Conservation (phyloP, 2,329 filamentous ascomycete genomes). For the Aspergillus japonicus region DNA sequence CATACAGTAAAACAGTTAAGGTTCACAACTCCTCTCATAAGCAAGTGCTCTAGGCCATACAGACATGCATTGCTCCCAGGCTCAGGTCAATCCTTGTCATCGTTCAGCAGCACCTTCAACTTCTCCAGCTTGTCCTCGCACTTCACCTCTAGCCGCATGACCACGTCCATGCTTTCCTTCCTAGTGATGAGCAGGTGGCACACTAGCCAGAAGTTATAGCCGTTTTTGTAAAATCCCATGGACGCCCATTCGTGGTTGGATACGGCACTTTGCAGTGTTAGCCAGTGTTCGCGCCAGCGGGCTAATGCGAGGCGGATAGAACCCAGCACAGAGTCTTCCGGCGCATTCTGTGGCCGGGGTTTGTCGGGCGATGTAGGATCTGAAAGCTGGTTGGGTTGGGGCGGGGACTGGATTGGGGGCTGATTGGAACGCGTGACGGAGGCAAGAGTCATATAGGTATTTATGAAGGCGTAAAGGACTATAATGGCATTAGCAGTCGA, state of each 20-base stretch:
- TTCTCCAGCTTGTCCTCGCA: constrained; percentile 46
- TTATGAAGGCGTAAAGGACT: constrained; percentile 44
- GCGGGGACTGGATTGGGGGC: background rate
- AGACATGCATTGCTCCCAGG: background rate
- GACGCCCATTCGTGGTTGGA: constrained; percentile 38
- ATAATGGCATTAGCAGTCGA: background rate
- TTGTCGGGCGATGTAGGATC: constrained; percentile 6
- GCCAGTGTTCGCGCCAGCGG: constrained; percentile 42
- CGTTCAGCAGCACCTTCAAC: constrained; percentile 40
- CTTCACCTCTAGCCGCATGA: constrained; percentile 46
- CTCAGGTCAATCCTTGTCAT: constrained; percentile 31
- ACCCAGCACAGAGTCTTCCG: constrained; percentile 31
- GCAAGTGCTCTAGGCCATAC: background rate
- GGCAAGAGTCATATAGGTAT: constrained; percentile 41
- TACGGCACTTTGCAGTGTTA: constrained; percentile 30
- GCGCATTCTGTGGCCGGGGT: constrained; percentile 12
- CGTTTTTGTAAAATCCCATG: constrained; percentile 45
- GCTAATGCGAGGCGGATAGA: constrained; percentile 37
- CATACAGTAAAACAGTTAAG: background rate
- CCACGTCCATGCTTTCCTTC: constrained; percentile 44
- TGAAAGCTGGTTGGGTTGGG: constrained; percentile 9
- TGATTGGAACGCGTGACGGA: constrained; percentile 24
- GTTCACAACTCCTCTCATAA: background rate
- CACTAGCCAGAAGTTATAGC: constrained; percentile 46
- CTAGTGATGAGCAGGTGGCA: constrained; percentile 43